Conservation (phyloP, 257 asterid genomes). For the Plantago major region DNA sequence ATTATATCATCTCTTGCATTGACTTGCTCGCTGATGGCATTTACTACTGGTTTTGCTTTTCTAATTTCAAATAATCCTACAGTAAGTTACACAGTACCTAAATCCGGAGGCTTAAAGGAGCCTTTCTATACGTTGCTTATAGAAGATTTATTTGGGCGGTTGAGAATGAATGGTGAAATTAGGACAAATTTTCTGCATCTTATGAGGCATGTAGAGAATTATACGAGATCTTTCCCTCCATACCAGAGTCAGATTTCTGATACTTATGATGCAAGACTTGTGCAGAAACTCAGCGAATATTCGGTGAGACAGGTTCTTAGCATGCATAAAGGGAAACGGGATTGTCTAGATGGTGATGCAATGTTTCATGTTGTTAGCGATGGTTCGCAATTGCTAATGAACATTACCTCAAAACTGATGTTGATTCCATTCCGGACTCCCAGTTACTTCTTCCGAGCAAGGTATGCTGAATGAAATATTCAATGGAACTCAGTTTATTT, state of each 20-base stretch:
- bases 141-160: conserved; percentile 58
- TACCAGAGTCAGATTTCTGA: conserved; percentile 30
- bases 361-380: conserved; percentile 22
- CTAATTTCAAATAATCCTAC: conserved; percentile 35
- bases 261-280: conserved; percentile 32
- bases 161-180: conserved; percentile 40
- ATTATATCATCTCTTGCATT: conserved; percentile 57
- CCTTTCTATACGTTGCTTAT: conserved; percentile 36
- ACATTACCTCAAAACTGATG: conserved; percentile 43
- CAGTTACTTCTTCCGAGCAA: conserved; percentile 51
- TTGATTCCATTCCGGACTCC: conserved; percentile 68
- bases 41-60: conserved; percentile 54
- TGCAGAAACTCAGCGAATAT: conserved; percentile 51
- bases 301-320: conserved; percentile 42
- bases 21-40: conserved; percentile 83
- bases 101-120: conserved; percentile 28
- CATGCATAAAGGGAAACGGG: conserved; percentile 32
- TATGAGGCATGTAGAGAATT: conserved; percentile 31
- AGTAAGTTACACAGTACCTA: conserved; percentile 18
- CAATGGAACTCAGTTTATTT: background rate
- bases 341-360: conserved; percentile 25
- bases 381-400: conserved; percentile 44
- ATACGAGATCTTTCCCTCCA: conserved; percentile 30
- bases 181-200: conserved; percentile 45
- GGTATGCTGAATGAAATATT: conserved; percentile 33